These are phyloP conservation scores for Vitis hybrid DNA, from an alignment of 177 flowering plant species.

Conservation along the genomic window DNA sequence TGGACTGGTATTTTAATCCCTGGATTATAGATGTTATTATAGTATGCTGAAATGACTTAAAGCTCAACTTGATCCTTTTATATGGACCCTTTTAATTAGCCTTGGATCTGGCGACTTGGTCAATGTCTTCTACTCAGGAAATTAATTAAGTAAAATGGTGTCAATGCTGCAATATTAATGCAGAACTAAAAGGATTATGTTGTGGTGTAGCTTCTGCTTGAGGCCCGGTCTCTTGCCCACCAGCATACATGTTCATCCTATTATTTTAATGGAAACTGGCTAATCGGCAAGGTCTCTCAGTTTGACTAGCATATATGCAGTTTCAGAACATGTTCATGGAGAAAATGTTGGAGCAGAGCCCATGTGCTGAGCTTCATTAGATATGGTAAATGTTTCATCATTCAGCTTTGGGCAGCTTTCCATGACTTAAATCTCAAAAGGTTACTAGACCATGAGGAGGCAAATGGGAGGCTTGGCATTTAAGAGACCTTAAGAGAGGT, in stretches of 20 bases:
- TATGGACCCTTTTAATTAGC: background rate
- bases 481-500: too few species aligned
- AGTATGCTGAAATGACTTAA: background rate
- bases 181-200: background rate
- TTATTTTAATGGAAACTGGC: background rate
- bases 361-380: background rate
- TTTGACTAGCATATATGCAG: background rate
- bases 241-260: background rate
- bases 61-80: conserved; percentile 2
- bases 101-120: conserved; percentile 14
- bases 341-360: background rate
- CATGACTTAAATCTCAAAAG: background rate
- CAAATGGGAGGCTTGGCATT: too few species aligned
- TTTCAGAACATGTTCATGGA: background rate
- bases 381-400: background rate
- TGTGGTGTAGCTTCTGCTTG: too few species aligned
- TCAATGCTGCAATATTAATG: background rate
- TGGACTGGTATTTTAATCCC: too few species aligned
- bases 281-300: background rate
- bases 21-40: too few species aligned
- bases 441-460: background rate
- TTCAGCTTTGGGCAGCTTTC: background rate
- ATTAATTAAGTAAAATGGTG: background rate
- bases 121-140: conserved; percentile 14
- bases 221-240: too few species aligned